These are phyloP conservation scores for Daldinia vernicosa DNA, from an alignment of 495 filamentous ascomycete species.

Conservation along the genomic window DNA sequence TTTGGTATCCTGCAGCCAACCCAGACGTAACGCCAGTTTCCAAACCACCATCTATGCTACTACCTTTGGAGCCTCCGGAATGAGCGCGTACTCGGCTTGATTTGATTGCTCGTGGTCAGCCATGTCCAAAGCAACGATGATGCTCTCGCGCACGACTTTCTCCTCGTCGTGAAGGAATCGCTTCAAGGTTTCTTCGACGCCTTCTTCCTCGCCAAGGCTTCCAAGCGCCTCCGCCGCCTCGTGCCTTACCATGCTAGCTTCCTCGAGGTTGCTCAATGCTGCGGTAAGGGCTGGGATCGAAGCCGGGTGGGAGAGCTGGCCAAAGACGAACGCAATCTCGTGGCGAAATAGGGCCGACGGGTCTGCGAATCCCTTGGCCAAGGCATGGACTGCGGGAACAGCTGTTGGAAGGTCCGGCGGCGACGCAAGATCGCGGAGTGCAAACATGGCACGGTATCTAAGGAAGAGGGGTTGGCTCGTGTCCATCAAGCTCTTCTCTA, in stretches of 20 bases:
- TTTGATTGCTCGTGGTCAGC: constrained; percentile 93
- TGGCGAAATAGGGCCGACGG: constrained; percentile 94
- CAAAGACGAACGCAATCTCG: constrained; percentile 98
- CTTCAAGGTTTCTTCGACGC: constrained; percentile 85
- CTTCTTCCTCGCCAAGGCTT: constrained; percentile 90
- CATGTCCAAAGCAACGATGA: constrained; percentile 97
- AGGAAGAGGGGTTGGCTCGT: constrained; percentile 82
- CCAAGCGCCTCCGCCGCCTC: constrained; percentile 98
- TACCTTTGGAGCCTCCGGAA: constrained; percentile 66
- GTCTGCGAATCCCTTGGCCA: constrained; percentile 88
- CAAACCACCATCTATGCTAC: constrained; percentile 42
- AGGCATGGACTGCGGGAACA: constrained; percentile 79
- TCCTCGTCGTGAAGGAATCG: constrained; percentile 89
- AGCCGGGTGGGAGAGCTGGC: constrained; percentile 94
- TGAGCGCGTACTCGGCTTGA: constrained; percentile 87
- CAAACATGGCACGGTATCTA: constrained; percentile 98
- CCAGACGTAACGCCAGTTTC: constrained; percentile 40
- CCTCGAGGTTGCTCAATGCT: constrained; percentile 77
- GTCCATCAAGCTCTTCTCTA: constrained; percentile 81
- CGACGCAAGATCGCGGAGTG: constrained; percentile 89
- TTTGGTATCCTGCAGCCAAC: constrained; percentile 39
- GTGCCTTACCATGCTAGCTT: constrained; percentile 95
- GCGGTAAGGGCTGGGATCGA: constrained; percentile 88
- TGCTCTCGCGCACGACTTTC: constrained; percentile 91
- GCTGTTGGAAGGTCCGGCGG: constrained; percentile 90